Conservation (phyloP, 2,329 filamentous ascomycete species). For the Byssothecium circinans region DNA sequence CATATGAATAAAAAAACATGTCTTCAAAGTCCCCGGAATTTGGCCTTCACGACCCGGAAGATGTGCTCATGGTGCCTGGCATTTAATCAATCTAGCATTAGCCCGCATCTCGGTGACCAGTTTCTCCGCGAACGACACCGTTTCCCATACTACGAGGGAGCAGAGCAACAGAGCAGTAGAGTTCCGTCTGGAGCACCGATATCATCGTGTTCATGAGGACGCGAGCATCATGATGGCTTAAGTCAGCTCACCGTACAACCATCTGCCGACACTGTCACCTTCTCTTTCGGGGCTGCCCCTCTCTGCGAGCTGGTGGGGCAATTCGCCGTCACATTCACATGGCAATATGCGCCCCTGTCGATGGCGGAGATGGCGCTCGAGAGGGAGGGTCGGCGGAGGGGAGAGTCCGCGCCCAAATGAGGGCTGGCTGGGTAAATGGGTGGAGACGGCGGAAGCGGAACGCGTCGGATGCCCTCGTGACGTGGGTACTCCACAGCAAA, state of each 20-base stretch:
- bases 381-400: constrained; percentile 28
- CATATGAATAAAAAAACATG: background rate
- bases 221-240: too few species aligned
- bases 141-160: too few species aligned
- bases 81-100: constrained; percentile 6
- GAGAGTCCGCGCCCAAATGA: constrained; percentile 19
- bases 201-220: too few species aligned
- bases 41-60: background rate
- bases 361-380: constrained; percentile 2
- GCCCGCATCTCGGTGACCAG: background rate
- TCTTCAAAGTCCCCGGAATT: constrained; percentile 1
- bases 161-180: too few species aligned
- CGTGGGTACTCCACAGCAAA: background rate
- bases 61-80: constrained; percentile 1
- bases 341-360: constrained; percentile 27
- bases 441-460: too few species aligned
- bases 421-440: background rate
- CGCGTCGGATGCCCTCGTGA: background rate
- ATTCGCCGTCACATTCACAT: constrained; percentile 6
- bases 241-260: background rate
- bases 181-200: too few species aligned
- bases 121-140: constrained; percentile 3
- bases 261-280: constrained; percentile 30
- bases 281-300: constrained; percentile 25
- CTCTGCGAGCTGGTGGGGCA: constrained; percentile 29